Base-by-base conservation (phyloP, 1,139 yeast genomes). In the Kazachstania sp. region DNA sequence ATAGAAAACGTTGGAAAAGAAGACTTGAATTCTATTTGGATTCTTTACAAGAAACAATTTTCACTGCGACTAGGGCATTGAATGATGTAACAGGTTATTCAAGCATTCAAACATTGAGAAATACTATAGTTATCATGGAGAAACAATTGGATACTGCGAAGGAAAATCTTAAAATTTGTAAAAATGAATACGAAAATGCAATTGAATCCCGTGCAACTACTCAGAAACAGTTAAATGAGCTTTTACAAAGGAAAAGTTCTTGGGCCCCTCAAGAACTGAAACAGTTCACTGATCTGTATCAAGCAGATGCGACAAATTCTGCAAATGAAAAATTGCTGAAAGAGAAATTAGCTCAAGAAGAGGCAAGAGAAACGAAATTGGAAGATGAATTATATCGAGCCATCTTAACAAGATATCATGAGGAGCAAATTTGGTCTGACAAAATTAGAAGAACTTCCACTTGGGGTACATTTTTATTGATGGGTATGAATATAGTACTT, bases 351-450 rank as follows among this genome's bases (percentile, higher is more conserved):
- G 75, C 72, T 37, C 69, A 70, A 12, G 74, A 81, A 2, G 98
- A 94, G 57, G 66, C 64, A 19, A 65, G 64, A 46, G 86, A 84
- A 37, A 97, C 90, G 51, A 79, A 81, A 3, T 67, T 83, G 7
- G 94, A 85, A 55, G 73, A 79, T 41, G 77, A 75, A 51, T 68
- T 90, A 42, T 82, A 90, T 6, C 81, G 81, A 51, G 82, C 86
- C 56, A 92, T 94, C 34, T 72, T 90, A 57, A 81, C 92, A 1
- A 70, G 97, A 54, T 94, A 94, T 59, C 96, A 92, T 54, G 98
- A 94, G 61, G 99, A 94, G 60, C 98, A 94, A 66, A 81, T 92
- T 4, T 94, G 98, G 98, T 86, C 96, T 4, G 98, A 94, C 66
- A 90, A 90, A 65, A 92, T 92, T 51, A 72, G 98, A 53, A 75